phyloP scores from a whole-genome alignment of 2,329 filamentous ascomycete genomes.

The Botrytis cinerea region DNA sequence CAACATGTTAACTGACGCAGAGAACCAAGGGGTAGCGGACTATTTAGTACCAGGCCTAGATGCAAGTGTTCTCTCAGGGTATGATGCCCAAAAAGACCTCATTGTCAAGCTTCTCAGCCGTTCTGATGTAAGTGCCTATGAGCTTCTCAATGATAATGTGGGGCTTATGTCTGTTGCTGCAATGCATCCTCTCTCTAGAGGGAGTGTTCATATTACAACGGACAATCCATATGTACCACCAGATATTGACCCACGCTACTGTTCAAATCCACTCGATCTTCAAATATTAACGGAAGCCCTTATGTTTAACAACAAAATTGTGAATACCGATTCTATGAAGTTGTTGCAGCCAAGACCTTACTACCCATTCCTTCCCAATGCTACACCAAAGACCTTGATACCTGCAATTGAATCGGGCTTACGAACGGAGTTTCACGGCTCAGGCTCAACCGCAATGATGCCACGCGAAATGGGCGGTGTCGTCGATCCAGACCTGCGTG shows the following conservation, averaged over 20 bases:
- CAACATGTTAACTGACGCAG: constrained; percentile 30
- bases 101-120: constrained; percentile 29
- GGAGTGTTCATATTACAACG: constrained; percentile 56
- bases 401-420: constrained; percentile 31
- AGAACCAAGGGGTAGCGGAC: constrained; percentile 27
- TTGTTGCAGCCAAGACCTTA: constrained; percentile 31
- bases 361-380: constrained; percentile 32
- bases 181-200: constrained; percentile 58
- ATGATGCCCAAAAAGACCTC: constrained; percentile 31
- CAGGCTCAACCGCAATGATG: constrained; percentile 35
- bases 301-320: constrained; percentile 34
- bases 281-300: constrained; percentile 34
- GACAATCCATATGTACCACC: constrained; percentile 45
- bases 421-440: constrained; percentile 36
- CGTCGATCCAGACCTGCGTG: constrained; percentile 31
- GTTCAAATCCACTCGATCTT: constrained; percentile 35
- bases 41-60: constrained; percentile 33
- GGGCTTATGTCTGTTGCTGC: constrained; percentile 40
- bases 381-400: constrained; percentile 30
- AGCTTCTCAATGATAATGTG: constrained; percentile 34
- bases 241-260: constrained; percentile 48
- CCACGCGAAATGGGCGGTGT: constrained; percentile 31
- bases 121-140: constrained; percentile 33
- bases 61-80: constrained; percentile 33
- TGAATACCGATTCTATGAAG: constrained; percentile 34